Conservation (phyloP, 2,329 filamentous ascomycete genomes). For the Cercospora nicotianae region DNA sequence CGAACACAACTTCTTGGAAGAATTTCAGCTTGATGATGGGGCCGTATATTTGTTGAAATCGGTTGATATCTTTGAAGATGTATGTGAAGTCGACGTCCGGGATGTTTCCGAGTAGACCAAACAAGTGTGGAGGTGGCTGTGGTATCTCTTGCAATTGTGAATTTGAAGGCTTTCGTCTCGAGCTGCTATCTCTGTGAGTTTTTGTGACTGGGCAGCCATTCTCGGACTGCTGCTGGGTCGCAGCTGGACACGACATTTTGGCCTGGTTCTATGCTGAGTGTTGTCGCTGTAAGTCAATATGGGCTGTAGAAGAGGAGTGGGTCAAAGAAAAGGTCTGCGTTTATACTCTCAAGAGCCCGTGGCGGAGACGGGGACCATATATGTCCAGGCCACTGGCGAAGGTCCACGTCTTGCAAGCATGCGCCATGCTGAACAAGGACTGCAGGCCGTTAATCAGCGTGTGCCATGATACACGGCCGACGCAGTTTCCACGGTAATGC, state of each 20-base stretch:
- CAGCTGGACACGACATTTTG: neutral
- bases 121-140: conserved; percentile 27
- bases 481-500: neutral
- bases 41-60: conserved; percentile 28
- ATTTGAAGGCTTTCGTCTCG: neutral
- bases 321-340: neutral
- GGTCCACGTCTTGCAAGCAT: neutral
- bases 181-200: neutral
- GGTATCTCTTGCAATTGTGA: conserved; percentile 13
- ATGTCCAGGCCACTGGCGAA: neutral
- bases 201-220: neutral
- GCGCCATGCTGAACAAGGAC: neutral
- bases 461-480: neutral
- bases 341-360: neutral
- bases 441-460: neutral
- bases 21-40: conserved; percentile 26
- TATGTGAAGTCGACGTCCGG: conserved; percentile 25
- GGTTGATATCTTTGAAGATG: conserved; percentile 15
- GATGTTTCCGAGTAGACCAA: conserved; percentile 23
- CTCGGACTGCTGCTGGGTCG: neutral
- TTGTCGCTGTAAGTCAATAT: neutral
- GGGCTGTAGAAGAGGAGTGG: neutral
- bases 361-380: neutral
- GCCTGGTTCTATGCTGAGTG: neutral
- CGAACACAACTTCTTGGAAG: conserved; percentile 19